Base-by-base conservation (phyloP, 73 alveolate genomes). In the Blepharisma stoltei region DNA sequence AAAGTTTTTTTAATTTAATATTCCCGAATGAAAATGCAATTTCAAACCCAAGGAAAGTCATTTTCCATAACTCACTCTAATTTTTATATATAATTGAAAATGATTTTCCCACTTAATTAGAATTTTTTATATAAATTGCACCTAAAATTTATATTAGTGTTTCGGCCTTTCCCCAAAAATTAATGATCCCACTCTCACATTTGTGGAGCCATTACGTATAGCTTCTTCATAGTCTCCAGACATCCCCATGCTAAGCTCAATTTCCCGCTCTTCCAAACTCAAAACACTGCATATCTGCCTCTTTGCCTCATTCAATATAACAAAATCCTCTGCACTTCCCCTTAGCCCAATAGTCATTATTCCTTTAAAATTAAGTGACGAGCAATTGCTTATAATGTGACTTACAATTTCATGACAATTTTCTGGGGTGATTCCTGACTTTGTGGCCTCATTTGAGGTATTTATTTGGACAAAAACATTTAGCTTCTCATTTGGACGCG, bases 321-420 rank as follows among this genome's bases (percentile, higher is more conserved):
- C 86, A 82, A 93, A 93, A 65, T 90, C 97, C n/a, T 78, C 87
- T 38, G 71, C 60, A 82, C 86, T 88, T 44, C 90, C 91, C 27
- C 87, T 76, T 71, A 85, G 81, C 18, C 98, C 98, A 73, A 94
- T 92, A n/a, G 97, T 82, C 99, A 94, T 94, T 21, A 94, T 85
- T 54, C 99, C 99, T n/a, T 83, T 80, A 32, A 94, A 75, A 46
- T 73, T 83, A n/a, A 94, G 79, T 50, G 60, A 69, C 18, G 88
- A 83, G 67, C 91, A 83, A 27, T 84, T 73, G 5, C 85, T 77
- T 7, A 86, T 49, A 45, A 94, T 90, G 54, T 76, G 81, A 11
- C 71, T 67, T 23, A 79, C 90, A 9, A 90, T 48, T 9, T 75
- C 91, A 55, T 50, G 77, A 4, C 76, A 78, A 9, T 86, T 85